Percentiles rank a stretch among this genome's conserved stretches.
Conservation (phyloP, 345 rosid genomes). For the Rhizophora apiculata region DNA sequence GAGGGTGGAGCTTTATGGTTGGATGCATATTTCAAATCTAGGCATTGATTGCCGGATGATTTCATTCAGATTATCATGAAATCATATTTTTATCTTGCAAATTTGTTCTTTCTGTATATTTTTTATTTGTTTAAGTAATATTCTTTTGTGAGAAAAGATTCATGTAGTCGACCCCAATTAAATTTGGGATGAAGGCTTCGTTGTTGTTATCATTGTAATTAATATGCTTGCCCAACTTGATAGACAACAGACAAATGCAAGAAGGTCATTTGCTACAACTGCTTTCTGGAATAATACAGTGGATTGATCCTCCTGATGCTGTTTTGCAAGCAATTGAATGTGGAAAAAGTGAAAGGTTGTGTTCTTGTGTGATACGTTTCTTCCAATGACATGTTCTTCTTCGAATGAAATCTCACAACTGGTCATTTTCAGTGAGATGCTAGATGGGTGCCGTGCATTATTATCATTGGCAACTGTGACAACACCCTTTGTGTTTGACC, state of each 20-base stretch:
- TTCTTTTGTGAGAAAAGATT: background rate
- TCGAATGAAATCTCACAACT: constrained; percentile 17
- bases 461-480: constrained; percentile 78
- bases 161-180: too few relatives aligned
- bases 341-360: constrained; percentile 89
- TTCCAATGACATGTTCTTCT: constrained; percentile 26
- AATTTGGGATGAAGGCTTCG: too few relatives aligned
- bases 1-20: background rate
- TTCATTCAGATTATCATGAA: background rate
- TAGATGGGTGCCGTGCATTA: constrained; percentile 96
- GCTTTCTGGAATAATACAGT: constrained; percentile 75
- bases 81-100: background rate
- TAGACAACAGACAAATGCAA: constrained; percentile 67
- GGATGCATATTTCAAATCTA: background rate
- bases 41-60: background rate
- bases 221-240: constrained; percentile 36
- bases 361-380: constrained; percentile 16
- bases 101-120: background rate
- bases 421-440: constrained; percentile 69
- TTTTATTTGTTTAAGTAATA: constrained; percentile 21
- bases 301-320: constrained; percentile 89
- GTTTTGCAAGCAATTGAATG: constrained; percentile 72
- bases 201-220: constrained; percentile 3
- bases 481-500: constrained; percentile 62
- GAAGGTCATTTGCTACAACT: constrained; percentile 82